Evolutionary conservation across 495 filamentous ascomycete genomes (phyloP).

Genomic region (Xylaria curta): DNA sequence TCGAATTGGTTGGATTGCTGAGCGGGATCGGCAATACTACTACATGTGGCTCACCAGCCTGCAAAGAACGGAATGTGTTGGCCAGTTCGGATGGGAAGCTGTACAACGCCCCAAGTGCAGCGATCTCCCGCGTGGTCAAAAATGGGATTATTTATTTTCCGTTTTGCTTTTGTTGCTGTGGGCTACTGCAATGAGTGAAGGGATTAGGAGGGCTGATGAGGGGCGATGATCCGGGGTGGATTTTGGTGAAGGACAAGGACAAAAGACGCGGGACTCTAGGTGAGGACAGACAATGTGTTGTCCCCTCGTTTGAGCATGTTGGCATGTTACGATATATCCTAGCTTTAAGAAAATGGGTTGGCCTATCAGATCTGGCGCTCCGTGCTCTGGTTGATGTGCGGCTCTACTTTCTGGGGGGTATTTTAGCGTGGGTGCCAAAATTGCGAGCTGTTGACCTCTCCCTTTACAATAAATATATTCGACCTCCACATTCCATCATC

Average conservation of each 20-base stretch:
- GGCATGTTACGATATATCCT: conserved; percentile 27
- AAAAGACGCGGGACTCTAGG: conserved; percentile 7
- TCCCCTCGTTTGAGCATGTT: conserved; percentile 17
- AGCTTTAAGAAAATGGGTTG: conserved; percentile 35
- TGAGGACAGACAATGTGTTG: conserved; percentile 11
- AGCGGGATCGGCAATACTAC: conserved; percentile 7
- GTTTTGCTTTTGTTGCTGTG: neutral
- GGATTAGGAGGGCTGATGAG: neutral
- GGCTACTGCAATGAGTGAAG: neutral
- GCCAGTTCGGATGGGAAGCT: neutral
- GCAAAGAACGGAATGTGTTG: conserved; percentile 10
- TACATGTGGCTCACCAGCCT: conserved; percentile 6
- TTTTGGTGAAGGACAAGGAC: conserved; percentile 5
- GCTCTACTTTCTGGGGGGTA: conserved; percentile 42
- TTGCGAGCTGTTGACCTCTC: conserved; percentile 30
- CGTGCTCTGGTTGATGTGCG: conserved; percentile 40
- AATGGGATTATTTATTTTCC: neutral
- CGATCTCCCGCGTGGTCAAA: neutral
- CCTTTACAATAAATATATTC: conserved; percentile 6
- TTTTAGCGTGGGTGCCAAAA: conserved; percentile 43
- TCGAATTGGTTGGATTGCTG: conserved; percentile 12
- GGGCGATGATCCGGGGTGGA: neutral
- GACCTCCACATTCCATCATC: conserved; percentile 34
- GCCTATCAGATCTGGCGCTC: conserved; percentile 41
- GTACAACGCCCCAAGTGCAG: conserved; percentile 18